These are phyloP conservation scores for Flaveria trinervia DNA, from an alignment of 129 eudicot species.

Conservation along the genomic window DNA sequence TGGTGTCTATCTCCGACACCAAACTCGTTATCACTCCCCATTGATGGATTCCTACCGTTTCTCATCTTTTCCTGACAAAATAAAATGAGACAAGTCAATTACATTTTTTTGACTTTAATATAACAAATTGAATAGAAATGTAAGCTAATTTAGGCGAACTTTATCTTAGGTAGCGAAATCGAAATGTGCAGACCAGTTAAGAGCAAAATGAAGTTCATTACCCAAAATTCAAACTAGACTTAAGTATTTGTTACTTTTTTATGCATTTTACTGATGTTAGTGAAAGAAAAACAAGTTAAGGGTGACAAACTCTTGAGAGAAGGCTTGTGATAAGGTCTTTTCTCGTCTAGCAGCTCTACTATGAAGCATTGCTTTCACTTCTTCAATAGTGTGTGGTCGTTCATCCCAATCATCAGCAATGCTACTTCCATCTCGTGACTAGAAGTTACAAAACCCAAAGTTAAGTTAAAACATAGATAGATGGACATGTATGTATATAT, in stretches of 20 bases:
- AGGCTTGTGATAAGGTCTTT: constrained; percentile 65
- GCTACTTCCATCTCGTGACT: constrained; percentile 82
- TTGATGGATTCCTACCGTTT: constrained; percentile 59
- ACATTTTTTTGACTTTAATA: not conserved
- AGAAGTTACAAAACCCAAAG: constrained; percentile 23
- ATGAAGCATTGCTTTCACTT: constrained; percentile 81
- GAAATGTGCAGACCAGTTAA: not conserved
- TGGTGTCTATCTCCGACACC: constrained; percentile 53
- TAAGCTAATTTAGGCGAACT: not conserved
- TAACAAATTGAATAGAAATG: no score
- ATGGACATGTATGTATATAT: not conserved
- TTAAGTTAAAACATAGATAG: constrained; percentile 9
- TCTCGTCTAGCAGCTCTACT: constrained; percentile 71
- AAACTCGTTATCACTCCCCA: constrained; percentile 65
- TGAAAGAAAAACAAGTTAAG: not conserved
- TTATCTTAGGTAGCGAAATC: not conserved
- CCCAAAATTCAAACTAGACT: no score
- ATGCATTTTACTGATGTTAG: not conserved
- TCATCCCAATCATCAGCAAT: constrained; percentile 85
- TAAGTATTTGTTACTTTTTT: not conserved
- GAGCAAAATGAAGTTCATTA: no score
- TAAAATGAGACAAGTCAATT: not conserved
- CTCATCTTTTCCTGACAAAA: constrained; percentile 46
- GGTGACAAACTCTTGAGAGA: constrained; percentile 61
- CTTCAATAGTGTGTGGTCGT: constrained; percentile 75